Base-by-base conservation (phyloP, 768 basidiomycete species). In the Pisolithus tinctorius region DNA sequence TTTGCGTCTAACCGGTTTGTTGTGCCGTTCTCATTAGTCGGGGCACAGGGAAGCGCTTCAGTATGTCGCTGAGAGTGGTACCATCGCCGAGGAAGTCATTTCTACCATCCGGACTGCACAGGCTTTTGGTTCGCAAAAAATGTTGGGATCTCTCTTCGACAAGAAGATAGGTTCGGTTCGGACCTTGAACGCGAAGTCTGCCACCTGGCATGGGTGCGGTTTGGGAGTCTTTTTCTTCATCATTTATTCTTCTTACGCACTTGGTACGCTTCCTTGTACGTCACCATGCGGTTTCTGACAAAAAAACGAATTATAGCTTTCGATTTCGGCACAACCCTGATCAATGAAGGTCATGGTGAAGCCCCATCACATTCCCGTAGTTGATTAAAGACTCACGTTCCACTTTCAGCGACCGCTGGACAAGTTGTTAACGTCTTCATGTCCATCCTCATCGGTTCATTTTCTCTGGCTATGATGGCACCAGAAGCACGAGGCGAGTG, bases 11-110 rank as follows among this genome's bases (percentile, higher is more conserved):
- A 29, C 9, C 43, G 13, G 26, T 4, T 16, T 38, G 6, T n/a
- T 23, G 36, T 11, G 10, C 14, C 23, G 17, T 47, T 20, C 38
- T 25, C 42, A 31, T 4, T 25, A 17, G 34, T 42, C 42, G 41
- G 16, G 4, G 38, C 25, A 27, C 6, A 40, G 88, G 86, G 56
- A 50, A 77, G 11, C 88, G 29, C 76, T 93, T 49, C 80, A 85
- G 50, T 74, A 85, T 49, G 77, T 93, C 17, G 91, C 92, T 2
- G 79, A 83, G 10, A 84, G 84, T 17, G 93, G 93, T 34, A 84
- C 80, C 10, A 63, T 96, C 13, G 94, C 93, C 0, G 94, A 98
- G 68, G 94, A 96, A 66, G 93, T 92, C 57, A 88, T 98, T 52
- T 86, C 89, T 0, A 87, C 88, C 39, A 73, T 97, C 51, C 84